phyloP scores from a whole-genome alignment of 805 yeast genomes.

The Yamadazyma olivae region DNA sequence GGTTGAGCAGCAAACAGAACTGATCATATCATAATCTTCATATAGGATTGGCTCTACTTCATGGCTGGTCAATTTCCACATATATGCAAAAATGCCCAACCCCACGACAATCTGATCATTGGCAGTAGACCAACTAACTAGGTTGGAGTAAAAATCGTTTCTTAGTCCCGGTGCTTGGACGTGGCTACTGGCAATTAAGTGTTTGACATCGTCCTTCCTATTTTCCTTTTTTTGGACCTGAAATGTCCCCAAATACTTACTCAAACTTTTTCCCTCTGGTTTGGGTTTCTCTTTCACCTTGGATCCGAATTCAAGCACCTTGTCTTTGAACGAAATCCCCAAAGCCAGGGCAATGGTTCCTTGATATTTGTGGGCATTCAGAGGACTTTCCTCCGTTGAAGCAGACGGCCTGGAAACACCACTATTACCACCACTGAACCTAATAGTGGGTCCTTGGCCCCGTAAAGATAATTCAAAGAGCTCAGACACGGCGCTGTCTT shows the following conservation, averaged over 20 bases:
- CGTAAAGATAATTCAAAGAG: too few relatives aligned
- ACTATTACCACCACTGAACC: too few relatives aligned
- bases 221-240: too few relatives aligned
- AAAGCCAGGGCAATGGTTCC: conserved; percentile 7
- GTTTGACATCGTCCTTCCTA: not conserved
- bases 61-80: conserved; percentile 53
- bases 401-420: too few relatives aligned
- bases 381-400: too few relatives aligned
- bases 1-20: conserved; percentile 56
- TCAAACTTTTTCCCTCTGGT: conserved; percentile 1
- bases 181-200: not conserved
- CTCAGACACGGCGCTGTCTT: too few relatives aligned
- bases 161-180: conserved; percentile 63
- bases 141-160: conserved; percentile 75
- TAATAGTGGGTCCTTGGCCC: too few relatives aligned
- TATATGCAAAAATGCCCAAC: conserved; percentile 51
- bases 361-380: too few relatives aligned
- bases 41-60: conserved; percentile 44
- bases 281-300: not conserved
- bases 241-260: too few relatives aligned
- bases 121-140: conserved; percentile 65
- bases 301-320: conserved; percentile 1
- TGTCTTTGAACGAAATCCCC: conserved; percentile 4
- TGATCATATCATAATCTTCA: conserved; percentile 43
- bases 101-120: conserved; percentile 63